phyloP scores from a whole-genome alignment of 257 asterid species.

The Ilex aquifolium region DNA sequence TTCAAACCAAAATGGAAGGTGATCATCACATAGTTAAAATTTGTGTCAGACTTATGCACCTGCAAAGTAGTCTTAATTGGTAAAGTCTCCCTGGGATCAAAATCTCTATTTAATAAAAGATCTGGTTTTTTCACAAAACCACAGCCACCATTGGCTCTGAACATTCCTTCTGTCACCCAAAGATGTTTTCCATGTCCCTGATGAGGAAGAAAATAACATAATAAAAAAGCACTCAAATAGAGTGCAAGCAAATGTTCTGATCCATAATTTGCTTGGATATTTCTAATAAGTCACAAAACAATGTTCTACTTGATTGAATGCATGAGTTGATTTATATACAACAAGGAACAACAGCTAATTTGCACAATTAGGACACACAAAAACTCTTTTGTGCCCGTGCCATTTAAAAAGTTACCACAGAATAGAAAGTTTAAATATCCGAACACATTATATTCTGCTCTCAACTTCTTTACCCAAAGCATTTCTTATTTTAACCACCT shows the following conservation, averaged over 20 bases:
- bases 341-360: background rate
- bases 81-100: constrained; percentile 41
- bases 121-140: constrained; percentile 84
- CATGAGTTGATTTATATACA: background rate
- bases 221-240: background rate
- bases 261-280: background rate
- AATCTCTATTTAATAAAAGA: constrained; percentile 43
- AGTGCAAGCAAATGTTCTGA: no score
- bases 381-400: no score
- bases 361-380: background rate
- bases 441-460: no score
- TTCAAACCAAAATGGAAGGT: background rate
- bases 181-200: constrained; percentile 84
- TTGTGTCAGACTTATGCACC: constrained; percentile 19
- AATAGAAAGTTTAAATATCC: no score
- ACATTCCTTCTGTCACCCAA: constrained; percentile 91
- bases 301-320: background rate
- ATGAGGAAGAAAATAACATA: background rate
- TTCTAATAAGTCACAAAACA: background rate
- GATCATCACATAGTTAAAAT: background rate
- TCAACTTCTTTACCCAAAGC: no score
- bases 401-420: no score
- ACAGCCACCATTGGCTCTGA: constrained; percentile 71
- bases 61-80: constrained; percentile 59
- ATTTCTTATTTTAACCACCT: no score